These are phyloP conservation scores for Populus davidiana DNA, from an alignment of 345 rosid species.

Conservation along the genomic window DNA sequence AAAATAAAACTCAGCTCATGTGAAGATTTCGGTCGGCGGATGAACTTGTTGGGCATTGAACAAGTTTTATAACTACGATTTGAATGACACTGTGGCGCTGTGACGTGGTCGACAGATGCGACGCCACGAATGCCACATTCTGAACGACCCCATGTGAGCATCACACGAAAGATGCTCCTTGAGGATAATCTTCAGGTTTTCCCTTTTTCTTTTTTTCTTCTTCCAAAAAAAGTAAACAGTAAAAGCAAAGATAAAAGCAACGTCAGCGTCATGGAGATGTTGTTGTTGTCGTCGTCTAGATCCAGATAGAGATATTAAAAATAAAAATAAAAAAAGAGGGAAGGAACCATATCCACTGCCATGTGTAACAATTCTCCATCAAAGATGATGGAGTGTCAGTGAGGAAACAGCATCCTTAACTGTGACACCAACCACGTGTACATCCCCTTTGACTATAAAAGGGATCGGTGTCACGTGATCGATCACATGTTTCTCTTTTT, in stretches of 20 bases:
- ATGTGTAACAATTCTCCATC: background rate
- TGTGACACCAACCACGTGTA: constrained; percentile 31
- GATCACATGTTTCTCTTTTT: background rate
- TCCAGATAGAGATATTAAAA: background rate
- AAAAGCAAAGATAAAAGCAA: background rate
- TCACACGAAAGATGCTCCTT: background rate
- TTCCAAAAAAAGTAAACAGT: background rate
- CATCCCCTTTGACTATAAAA: background rate
- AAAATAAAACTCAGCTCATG: no score
- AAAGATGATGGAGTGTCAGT: constrained; percentile 7
- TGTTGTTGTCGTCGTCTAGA: background rate
- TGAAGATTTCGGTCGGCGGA: no score
- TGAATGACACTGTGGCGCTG: no score
- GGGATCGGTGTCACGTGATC: constrained; percentile 26
- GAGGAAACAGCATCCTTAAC: constrained; percentile 11
- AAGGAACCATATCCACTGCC: constrained; percentile 15
- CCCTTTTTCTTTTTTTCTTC: background rate
- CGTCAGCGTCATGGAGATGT: constrained; percentile 17
- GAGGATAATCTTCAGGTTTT: constrained; percentile 11
- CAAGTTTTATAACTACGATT: no score
- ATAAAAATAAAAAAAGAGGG: background rate
- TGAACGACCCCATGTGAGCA: background rate
- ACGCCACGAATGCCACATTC: background rate
- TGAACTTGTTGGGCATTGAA: no score
- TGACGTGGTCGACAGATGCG: background rate